phyloP scores from a whole-genome alignment of 208 protist genomes.

The Trypanosoma lewisi region DNA sequence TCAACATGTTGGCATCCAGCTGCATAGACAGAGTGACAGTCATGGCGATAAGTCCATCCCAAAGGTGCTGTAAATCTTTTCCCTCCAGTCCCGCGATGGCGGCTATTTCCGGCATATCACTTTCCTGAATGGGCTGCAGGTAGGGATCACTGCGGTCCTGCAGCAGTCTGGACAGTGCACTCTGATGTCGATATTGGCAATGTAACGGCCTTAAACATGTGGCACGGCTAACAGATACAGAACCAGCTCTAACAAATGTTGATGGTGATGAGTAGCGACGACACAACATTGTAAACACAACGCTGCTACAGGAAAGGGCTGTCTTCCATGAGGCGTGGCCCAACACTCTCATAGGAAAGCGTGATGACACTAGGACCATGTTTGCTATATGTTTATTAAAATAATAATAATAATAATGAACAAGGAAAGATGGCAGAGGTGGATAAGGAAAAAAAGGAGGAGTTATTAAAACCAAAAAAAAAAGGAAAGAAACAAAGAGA shows the following conservation, averaged over 20 bases:
- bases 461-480: too few species aligned
- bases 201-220: not conserved
- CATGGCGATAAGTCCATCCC: conserved; percentile 52
- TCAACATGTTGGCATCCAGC: conserved; percentile 26
- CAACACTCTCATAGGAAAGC: not conserved
- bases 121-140: conserved; percentile 39
- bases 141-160: conserved; percentile 53
- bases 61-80: conserved; percentile 34
- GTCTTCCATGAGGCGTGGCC: not conserved
- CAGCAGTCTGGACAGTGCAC: conserved; percentile 49
- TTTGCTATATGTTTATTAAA: too few species aligned
- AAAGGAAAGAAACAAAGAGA: too few species aligned
- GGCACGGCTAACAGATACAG: not conserved
- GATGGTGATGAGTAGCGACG: not conserved
- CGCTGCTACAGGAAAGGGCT: not conserved
- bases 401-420: too few species aligned
- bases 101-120: conserved; percentile 51
- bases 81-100: conserved; percentile 26
- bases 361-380: not conserved
- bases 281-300: not conserved
- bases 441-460: too few species aligned
- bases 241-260: not conserved
- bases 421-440: too few species aligned
- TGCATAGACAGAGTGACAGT: conserved; percentile 51
- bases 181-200: conserved; percentile 28